Conservation (phyloP, 176 grass and related monocot genomes). For the Hyparrhenia diplandra region DNA sequence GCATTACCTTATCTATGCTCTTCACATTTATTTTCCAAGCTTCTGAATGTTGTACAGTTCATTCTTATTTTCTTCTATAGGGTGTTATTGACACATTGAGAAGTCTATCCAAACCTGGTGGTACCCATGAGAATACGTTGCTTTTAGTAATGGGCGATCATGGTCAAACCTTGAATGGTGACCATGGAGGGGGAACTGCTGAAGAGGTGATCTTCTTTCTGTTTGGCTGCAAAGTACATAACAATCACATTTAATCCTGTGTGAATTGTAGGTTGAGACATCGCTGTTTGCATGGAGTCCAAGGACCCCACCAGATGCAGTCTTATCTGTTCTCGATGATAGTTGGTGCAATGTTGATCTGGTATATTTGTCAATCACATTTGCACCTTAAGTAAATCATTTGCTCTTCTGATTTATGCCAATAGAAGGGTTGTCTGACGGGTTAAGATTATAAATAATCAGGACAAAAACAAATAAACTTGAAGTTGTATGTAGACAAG, state of each 20-base stretch:
- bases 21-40: not conserved
- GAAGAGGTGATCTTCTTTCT: conserved; percentile 70
- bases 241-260: conserved; percentile 21
- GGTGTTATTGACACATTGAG: conserved; percentile 70
- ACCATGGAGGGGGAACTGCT: conserved; percentile 89
- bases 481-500: not conserved
- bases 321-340: conserved; percentile 68
- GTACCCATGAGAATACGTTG: conserved; percentile 81
- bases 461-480: not conserved
- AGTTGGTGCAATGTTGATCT: conserved; percentile 59
- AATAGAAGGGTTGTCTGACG: not conserved
- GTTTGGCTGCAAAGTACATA: conserved; percentile 12
- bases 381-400: conserved; percentile 13
- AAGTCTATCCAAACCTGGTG: conserved; percentile 57
- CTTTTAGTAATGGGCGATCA: conserved; percentile 98
- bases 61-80: conserved; percentile 32
- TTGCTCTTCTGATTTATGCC: not conserved
- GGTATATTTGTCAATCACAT: conserved; percentile 45
- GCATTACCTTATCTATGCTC: not conserved
- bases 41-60: not conserved
- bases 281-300: conserved; percentile 82
- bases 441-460: conserved; percentile 1
- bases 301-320: conserved; percentile 51
- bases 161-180: conserved; percentile 96
- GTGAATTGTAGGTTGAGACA: conserved; percentile 75